These are phyloP conservation scores for Blepharisma undulans DNA, from an alignment of 169 alveolate genomes.

Conservation along the genomic window DNA sequence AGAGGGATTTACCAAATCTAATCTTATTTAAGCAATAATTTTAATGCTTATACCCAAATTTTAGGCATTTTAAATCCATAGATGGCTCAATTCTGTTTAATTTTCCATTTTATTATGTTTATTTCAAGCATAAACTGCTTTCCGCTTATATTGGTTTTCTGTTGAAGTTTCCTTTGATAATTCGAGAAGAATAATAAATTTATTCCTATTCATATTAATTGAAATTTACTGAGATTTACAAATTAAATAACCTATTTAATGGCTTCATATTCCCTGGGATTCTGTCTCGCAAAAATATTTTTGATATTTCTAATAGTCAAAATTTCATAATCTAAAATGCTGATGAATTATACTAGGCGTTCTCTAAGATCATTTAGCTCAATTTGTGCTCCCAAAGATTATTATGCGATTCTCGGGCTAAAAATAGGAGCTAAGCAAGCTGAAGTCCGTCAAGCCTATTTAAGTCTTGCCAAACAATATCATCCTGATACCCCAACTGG, in stretches of 20 bases:
- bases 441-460: conserved; percentile 70
- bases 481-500: conserved; percentile 81
- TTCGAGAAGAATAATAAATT: background rate
- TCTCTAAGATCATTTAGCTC: background rate
- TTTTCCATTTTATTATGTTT: background rate
- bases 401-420: conserved; percentile 69
- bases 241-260: background rate
- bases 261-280: background rate
- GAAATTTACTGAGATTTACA: background rate
- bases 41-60: background rate
- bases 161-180: background rate
- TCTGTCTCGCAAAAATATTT: background rate
- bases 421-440: conserved; percentile 56
- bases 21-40: too few species aligned
- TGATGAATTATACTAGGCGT: background rate
- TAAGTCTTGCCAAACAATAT: conserved; percentile 68
- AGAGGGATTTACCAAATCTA: too few species aligned
- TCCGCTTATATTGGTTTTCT: background rate
- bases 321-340: background rate
- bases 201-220: background rate
- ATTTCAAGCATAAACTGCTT: background rate
- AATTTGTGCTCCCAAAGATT: conserved; percentile 43
- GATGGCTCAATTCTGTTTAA: background rate
- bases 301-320: background rate
- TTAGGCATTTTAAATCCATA: too few species aligned